Conservation (phyloP, 345 rosid genomes). For the Gossypium australe region DNA sequence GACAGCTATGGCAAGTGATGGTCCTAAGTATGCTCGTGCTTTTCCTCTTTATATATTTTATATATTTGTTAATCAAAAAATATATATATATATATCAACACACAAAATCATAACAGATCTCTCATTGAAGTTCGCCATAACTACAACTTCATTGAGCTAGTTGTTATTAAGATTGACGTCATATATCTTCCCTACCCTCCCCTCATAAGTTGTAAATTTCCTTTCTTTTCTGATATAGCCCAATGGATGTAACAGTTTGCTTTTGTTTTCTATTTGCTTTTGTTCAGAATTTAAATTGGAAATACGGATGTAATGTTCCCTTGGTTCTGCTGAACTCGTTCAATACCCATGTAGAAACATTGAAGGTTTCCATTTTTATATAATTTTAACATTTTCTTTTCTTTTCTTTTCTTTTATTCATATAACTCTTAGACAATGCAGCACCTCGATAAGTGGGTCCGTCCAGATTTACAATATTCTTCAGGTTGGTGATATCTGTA, state of each 20-base stretch:
- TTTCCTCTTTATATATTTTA: not conserved
- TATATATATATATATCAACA: too few relatives aligned
- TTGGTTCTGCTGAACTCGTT: constrained; percentile 97
- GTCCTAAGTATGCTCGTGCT: constrained; percentile 70
- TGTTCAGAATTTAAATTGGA: constrained; percentile 69
- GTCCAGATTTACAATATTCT: constrained; percentile 27
- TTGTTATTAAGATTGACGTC: constrained; percentile 92
- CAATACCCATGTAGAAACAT: constrained; percentile 94
- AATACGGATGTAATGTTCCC: constrained; percentile 87
- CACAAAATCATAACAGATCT: constrained; percentile 39
- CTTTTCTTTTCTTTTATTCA: constrained; percentile 1
- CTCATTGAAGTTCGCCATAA: constrained; percentile 96
- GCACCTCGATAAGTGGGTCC: not conserved
- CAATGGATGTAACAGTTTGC: too few relatives aligned
- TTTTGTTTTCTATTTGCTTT: not conserved
- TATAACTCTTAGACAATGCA: not conserved
- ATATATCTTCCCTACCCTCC: too few relatives aligned
- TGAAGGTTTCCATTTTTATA: constrained; percentile 43
- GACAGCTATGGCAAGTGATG: constrained; percentile 97
- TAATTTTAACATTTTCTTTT: not conserved
- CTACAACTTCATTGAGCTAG: constrained; percentile 88
- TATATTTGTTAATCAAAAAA: not conserved
- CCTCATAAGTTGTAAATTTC: not conserved
- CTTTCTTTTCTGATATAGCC: not conserved
- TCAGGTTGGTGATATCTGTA: constrained; percentile 52